phyloP scores from a whole-genome alignment of 2,329 filamentous ascomycete genomes.

The Colletotrichum spaethianum region DNA sequence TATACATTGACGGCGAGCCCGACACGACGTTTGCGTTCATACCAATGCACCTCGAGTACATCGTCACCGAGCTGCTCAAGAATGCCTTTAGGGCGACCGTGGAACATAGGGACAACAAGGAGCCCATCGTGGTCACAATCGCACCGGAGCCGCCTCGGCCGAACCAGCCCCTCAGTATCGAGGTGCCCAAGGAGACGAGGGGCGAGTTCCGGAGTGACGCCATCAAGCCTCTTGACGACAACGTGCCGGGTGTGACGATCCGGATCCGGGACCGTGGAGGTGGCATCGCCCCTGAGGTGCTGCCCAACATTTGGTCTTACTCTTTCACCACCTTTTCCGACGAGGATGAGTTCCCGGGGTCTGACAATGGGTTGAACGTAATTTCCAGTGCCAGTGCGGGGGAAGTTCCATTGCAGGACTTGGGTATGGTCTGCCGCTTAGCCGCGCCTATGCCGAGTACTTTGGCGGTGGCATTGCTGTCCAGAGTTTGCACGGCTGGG shows the following conservation, averaged over 20 bases:
- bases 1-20: constrained; percentile 87
- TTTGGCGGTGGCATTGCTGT: constrained; percentile 96
- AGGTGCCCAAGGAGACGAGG: constrained; percentile 54
- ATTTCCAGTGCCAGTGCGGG: constrained; percentile 81
- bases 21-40: constrained; percentile 94
- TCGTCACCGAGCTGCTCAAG: constrained; percentile 95
- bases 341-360: constrained; percentile 59
- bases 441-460: constrained; percentile 95
- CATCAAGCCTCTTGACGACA: constrained; percentile 72
- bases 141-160: constrained; percentile 73
- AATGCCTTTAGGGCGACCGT: constrained; percentile 96
- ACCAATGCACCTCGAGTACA: constrained; percentile 97
- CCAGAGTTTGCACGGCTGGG: constrained; percentile 98
- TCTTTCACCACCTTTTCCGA: constrained; percentile 95
- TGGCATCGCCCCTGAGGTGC: constrained; percentile 87
- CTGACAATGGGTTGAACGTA: constrained; percentile 77
- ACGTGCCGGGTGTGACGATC: constrained; percentile 90
- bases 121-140: constrained; percentile 93
- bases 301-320: constrained; percentile 95
- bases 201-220: constrained; percentile 60
- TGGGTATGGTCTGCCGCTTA: constrained; percentile 92
- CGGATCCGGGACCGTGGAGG: constrained; percentile 96
- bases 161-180: constrained; percentile 52
- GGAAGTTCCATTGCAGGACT: constrained; percentile 90
- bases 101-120: constrained; percentile 82